Evolutionary conservation across 1,139 yeast species (phyloP), one percentile per base, ranked within the genome.

Genomic region (Pneumocystis wakefieldiae): DNA sequence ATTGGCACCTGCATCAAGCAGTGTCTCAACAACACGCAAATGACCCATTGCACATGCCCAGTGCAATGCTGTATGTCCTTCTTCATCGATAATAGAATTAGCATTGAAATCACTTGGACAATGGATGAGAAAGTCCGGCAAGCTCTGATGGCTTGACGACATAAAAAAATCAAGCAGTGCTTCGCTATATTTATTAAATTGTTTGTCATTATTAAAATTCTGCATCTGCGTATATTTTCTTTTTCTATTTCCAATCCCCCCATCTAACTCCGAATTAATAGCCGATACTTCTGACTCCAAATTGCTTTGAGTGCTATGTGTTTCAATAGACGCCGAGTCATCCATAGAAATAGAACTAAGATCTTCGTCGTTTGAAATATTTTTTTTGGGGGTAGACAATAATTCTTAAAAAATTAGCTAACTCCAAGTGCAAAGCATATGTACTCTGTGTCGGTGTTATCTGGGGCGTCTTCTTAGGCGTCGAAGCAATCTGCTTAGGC

Each of bases 1-100:
- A 65, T 82, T 77, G 1, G 83, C 81, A 0, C 96, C 95, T 67
- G 84, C 81, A 61, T 82, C 76, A 8, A 91, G 80, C 41, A 94
- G 76, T 65, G 88, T 89, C 64, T 82, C 82, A 3, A 90, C 92
- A 65, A 91, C 78, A 1, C 83, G 77, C 3, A 85, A 76, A 66
- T 89, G 83, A 0, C 95, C 97, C 75, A 94, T 80, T 0, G 97
- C 89, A 41, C 97, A 85, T 1, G 97, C 95, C 95, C 97, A 88
- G 73, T 94, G 99, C 66, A 94, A 78, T 0, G 96, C 90, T 0
- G 96, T 86, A 71, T 92, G 94, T 0, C 97, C 97, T 64, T 86
- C 84, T 69, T 87, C 94, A 73, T 94, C 99, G 61, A 94, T 88
- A 1, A 96, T 84, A 57, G 89, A 87, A 70, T 87, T 90, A 59